phyloP scores from a whole-genome alignment of 2,329 filamentous ascomycete species.

The Cytospora mali region DNA sequence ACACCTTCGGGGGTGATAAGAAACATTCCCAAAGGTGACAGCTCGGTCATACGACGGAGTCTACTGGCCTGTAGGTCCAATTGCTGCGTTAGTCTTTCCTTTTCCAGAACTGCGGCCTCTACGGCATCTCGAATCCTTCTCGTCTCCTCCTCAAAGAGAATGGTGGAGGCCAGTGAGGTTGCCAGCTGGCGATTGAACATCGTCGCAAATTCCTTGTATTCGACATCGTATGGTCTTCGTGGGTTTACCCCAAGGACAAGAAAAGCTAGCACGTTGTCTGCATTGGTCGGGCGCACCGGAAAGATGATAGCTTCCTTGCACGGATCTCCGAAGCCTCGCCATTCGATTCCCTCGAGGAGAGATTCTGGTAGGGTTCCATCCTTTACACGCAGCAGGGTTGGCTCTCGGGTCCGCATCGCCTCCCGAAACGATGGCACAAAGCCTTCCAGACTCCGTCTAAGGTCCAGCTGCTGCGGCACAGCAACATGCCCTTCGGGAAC shows the following conservation, averaged over 20 bases:
- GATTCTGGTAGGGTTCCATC: constrained; percentile 53
- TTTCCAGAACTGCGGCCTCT: constrained; percentile 40
- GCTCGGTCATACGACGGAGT: constrained; percentile 42
- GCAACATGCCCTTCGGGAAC: constrained; percentile 40
- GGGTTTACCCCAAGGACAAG: constrained; percentile 65
- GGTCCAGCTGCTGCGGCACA: constrained; percentile 39
- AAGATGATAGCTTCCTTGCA: constrained; percentile 61
- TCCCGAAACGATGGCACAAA: constrained; percentile 43
- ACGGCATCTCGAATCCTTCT: constrained; percentile 46
- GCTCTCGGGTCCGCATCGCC: constrained; percentile 42
- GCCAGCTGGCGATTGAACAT: constrained; percentile 52
- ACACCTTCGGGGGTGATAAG: constrained; percentile 44
- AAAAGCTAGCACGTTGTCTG: constrained; percentile 61
- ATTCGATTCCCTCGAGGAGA: constrained; percentile 55
- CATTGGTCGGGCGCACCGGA: constrained; percentile 62
- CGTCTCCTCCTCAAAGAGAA: constrained; percentile 67
- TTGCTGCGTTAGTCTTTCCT: constrained; percentile 39
- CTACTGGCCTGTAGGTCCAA: constrained; percentile 41
- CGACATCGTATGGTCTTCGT: constrained; percentile 63
- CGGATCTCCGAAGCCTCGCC: constrained; percentile 58
- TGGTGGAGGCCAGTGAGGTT: constrained; percentile 65
- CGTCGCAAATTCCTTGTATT: constrained; percentile 61
- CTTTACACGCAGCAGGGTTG: constrained; percentile 36
- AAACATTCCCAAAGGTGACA: constrained; percentile 44
- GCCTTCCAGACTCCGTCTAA: constrained; percentile 39